Conservation (phyloP, 192 early-diverging fungal genomes). For the Borealophlyctis nickersoniae region DNA sequence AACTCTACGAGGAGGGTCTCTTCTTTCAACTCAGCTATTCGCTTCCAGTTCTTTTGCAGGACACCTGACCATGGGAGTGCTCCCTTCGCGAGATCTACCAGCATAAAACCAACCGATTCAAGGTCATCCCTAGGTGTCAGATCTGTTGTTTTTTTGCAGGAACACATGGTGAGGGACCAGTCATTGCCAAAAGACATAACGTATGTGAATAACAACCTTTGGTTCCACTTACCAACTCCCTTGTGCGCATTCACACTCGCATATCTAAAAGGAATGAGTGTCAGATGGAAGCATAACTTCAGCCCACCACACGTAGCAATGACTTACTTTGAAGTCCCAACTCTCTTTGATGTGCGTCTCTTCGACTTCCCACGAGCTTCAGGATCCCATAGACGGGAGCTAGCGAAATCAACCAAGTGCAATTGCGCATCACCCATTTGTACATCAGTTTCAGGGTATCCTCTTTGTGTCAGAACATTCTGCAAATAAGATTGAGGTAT, state of each 20-base stretch:
- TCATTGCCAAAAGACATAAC: background rate
- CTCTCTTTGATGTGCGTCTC: background rate
- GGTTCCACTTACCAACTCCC: background rate
- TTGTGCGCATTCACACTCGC: background rate
- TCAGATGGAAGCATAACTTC: background rate
- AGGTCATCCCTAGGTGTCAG: background rate
- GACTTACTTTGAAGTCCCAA: background rate
- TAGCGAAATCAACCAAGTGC: background rate
- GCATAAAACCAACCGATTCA: background rate
- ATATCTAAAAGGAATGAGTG: background rate
- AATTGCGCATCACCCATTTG: background rate
- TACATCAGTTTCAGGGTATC: background rate
- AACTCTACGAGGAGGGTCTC: background rate
- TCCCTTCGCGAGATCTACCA: background rate
- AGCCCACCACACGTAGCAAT: background rate
- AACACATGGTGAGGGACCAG: background rate
- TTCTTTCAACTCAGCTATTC: background rate
- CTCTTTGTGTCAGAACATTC: background rate
- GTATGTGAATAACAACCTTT: background rate
- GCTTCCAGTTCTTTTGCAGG: background rate
- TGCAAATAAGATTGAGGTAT: background rate
- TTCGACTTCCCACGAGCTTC: background rate
- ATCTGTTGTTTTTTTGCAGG: background rate
- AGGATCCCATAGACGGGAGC: background rate
- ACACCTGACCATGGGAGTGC: background rate